Evolutionary conservation across 2,329 filamentous ascomycete species (phyloP).

Genomic region (Colletotrichum sp.): DNA sequence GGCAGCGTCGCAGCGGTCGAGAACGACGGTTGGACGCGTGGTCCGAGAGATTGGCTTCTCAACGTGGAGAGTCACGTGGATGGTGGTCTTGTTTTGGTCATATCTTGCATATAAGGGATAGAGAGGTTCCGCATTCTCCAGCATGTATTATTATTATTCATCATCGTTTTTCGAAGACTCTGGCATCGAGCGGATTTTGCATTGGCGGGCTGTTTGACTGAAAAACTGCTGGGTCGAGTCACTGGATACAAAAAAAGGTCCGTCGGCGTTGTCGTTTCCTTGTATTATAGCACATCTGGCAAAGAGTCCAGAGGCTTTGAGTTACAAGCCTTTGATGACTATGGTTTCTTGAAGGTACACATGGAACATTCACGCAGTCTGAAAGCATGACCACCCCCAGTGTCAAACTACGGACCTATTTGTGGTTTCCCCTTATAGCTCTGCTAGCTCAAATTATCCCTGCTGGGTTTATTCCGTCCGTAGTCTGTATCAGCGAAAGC

Average conservation of each 20-base stretch:
- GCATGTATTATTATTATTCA: slow-evolving; percentile 6
- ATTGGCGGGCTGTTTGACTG: slow-evolving; percentile 2
- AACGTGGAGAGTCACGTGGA: slow-evolving; percentile 65
- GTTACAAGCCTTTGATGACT: background rate
- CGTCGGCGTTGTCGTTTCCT: background rate
- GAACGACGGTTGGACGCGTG: slow-evolving; percentile 50
- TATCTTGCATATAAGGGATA: slow-evolving; percentile 71
- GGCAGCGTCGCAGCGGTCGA: slow-evolving; percentile 29
- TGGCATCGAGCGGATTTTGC: slow-evolving; percentile 10
- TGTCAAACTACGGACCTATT: background rate
- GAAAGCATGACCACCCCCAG: background rate
- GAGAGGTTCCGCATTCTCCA: slow-evolving; percentile 7
- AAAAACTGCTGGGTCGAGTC: background rate
- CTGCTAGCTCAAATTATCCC: too few species aligned
- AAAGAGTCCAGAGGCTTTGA: background rate
- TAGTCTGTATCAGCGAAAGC: too few species aligned
- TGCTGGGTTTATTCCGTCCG: too few species aligned
- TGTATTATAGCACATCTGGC: background rate
- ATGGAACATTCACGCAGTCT: background rate
- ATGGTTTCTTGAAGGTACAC: background rate
- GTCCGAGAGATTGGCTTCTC: slow-evolving; percentile 66
- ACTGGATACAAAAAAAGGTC: background rate
- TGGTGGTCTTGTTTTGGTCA: slow-evolving; percentile 68
- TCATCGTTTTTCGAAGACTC: background rate
- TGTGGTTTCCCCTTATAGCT: too few species aligned